Base-by-base conservation (phyloP, 208 protist genomes). In the Crithidia mellificae region DNA sequence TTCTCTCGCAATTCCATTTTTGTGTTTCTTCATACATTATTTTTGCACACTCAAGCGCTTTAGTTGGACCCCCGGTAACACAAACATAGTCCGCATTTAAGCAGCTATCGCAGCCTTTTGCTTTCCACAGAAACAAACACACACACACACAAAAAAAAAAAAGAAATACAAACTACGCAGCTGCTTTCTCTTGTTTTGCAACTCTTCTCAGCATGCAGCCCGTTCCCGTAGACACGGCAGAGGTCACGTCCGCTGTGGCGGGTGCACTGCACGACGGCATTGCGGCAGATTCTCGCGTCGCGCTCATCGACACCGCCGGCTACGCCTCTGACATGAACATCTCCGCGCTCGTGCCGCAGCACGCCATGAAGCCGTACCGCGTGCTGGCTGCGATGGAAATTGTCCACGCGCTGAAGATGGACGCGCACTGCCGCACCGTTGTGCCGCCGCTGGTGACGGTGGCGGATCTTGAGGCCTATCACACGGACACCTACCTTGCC, bases 351-450 rank as follows among this genome's bases (percentile, higher is more conserved):
- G 75, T 94, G 2, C 88, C 91, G 9, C 91, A 96, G 64, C 91
- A 96, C 63, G 91, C 91, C 25, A 96, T 96, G 91, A 96, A 96
- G 69, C 91, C 91, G 22, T 96, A 94, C 57, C 86, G 91, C 34
- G 55, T 92, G 25, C 68, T 96, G 19, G 87, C 84, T 6, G 90
- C 91, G 7, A 92, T 87, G 80, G 91, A 96, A 68, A 83, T 96
- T 29, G 83, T 93, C 51, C 66, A 52, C 25, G 64, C 75, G 30
- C 70, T 96, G 15, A 77, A 86, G 46, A 70, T 90, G 17, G 69
- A 89, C 53, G 57, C 72, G 53, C 73, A 90, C 68, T 89, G 83
- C 68, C 78, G 79, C 52, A 78, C 63, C 24, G 78, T 96, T 0
- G 85, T 93, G 5, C 91, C 91, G 17, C 91, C 91, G 52, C 79